These are phyloP conservation scores for Botrytis fabae DNA, from an alignment of 2,329 filamentous ascomycete genomes.

Conservation along the genomic window DNA sequence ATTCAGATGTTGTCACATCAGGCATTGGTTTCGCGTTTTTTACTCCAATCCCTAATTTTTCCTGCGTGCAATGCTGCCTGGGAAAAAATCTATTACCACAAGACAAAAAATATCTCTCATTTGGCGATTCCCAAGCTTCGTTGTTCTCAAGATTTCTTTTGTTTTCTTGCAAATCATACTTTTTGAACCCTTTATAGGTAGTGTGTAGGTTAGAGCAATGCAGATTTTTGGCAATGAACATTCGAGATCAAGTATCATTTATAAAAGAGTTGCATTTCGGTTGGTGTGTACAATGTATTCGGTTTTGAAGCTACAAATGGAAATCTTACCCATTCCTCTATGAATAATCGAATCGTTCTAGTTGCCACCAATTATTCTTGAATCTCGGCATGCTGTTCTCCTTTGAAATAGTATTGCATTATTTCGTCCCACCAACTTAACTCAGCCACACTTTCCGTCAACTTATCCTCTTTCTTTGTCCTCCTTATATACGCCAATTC, in stretches of 20 bases:
- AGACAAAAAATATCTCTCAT: too few relatives aligned
- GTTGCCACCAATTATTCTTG: not conserved
- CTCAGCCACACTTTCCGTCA: too few relatives aligned
- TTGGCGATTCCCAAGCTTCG: too few relatives aligned
- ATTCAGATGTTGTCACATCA: not conserved
- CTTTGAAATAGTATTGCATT: not conserved
- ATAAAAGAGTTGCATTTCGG: too few relatives aligned
- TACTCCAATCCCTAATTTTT: not conserved
- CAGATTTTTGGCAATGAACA: not conserved
- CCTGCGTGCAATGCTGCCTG: too few relatives aligned
- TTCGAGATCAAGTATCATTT: not conserved
- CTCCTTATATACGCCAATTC: too few relatives aligned
- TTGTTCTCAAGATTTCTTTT: too few relatives aligned
- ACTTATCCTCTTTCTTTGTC: not conserved
- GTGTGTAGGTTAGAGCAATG: not conserved
- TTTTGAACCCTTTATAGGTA: not conserved
- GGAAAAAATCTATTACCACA: too few relatives aligned
- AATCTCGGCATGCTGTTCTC: not conserved
- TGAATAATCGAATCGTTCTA: accelerated
- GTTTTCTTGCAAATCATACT: not conserved
- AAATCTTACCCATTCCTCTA: not conserved
- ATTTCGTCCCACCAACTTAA: not conserved
- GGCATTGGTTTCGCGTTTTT: not conserved
- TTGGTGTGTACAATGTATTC: not conserved
- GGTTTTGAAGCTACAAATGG: not conserved